Conservation (phyloP, 495 filamentous ascomycete species). For the Penicillium coffeae region DNA sequence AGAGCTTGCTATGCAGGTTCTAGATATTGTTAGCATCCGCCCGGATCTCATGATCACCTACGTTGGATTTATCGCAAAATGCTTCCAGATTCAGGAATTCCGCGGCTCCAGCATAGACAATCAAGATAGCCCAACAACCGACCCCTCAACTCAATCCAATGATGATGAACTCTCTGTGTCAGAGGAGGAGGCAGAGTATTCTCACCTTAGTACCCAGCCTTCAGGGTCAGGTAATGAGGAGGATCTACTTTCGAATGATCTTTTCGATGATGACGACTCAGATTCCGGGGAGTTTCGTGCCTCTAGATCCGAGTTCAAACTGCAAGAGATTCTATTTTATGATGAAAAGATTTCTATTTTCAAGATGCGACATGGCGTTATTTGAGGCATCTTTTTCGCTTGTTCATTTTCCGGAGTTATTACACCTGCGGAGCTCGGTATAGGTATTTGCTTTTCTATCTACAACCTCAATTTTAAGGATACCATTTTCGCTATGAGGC, state of each 20-base stretch:
- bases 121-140: conserved; percentile 30
- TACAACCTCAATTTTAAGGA: no score
- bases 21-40: conserved; percentile 82
- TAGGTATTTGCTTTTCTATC: background rate
- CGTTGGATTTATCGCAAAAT: conserved; percentile 74
- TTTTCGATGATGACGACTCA: conserved; percentile 47
- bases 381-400: conserved; percentile 39
- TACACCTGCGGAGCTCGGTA: no score
- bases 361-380: conserved; percentile 68
- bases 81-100: conserved; percentile 83
- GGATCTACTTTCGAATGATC: conserved; percentile 33
- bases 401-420: conserved; percentile 4
- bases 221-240: conserved; percentile 27
- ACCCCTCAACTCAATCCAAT: conserved; percentile 40
- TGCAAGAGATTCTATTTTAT: conserved; percentile 85
- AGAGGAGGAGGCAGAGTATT: conserved; percentile 42
- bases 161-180: conserved; percentile 34
- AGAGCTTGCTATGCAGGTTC: conserved; percentile 78
- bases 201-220: conserved; percentile 23
- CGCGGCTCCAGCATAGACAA: conserved; percentile 45
- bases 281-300: conserved; percentile 31
- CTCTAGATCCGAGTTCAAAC: conserved; percentile 54
- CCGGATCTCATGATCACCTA: conserved; percentile 82
- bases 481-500: no score
- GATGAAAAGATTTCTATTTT: conserved; percentile 87